Base-by-base conservation (phyloP, 805 yeast species). In the Wickerhamiella occidentalis region DNA sequence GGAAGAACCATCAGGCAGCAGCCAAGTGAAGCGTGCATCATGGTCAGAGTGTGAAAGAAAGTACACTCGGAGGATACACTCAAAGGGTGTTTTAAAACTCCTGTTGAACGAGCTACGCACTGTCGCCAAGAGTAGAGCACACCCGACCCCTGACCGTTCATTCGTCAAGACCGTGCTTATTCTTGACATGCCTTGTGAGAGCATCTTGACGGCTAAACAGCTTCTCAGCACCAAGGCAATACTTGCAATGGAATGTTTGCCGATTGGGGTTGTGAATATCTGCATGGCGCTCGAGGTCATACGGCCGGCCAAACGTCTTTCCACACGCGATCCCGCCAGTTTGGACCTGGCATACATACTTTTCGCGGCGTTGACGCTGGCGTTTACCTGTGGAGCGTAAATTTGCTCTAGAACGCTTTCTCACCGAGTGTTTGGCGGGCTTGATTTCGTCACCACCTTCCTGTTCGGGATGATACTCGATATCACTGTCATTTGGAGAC, bases 251-350 rank as follows among this genome's bases (percentile, higher is more conserved):
- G 25, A 21, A 26, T 17, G 41, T 45, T 18, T 21, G 47, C 19
- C 47, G 40, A 18, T 45, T 45, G 15, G 47, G 47, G 35, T 45
- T 45, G 47, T 45, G 47, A 37, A 45, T 45, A 25, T 45, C 47
- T 11, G 25, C 17, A 37, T 45, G 47, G 11, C 47, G 47, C 25
- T 33, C 47, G 11, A 45, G 41, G 25, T 45, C 47, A 22, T 45
- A 45, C 3, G 47, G 40, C 33, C 47, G 47, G 12, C 47, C 47
- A 45, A 45, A 45, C 17, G 33, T 19, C 17, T 45, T 45, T 12
- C 47, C 47, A 12, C 47, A 45, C 12, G 23, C 40, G 11, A 4
- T 11, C 7, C 47, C 47, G 15, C n/a, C 23, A 21, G 25, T 15
- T 9, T 17, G 11, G 17, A 33, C 18, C 13, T 21, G 26, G 25